Base-by-base conservation (phyloP, 1,139 yeast species). In the Pichia inconspicua region DNA sequence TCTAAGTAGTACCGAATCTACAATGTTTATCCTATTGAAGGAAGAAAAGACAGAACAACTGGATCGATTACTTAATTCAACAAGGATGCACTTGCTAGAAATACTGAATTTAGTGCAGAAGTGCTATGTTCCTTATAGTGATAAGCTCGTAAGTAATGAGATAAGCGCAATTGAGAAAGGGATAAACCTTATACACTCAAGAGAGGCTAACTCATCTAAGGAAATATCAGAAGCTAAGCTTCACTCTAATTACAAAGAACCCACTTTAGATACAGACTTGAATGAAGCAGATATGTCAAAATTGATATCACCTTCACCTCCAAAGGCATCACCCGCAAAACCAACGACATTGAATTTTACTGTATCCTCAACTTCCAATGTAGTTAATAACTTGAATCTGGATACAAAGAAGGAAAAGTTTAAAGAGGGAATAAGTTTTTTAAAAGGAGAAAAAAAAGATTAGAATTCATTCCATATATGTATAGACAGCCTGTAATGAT, bases 121-220 rank as follows among this genome's bases (percentile, higher is more conserved):
- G 19, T 46, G 56, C 3, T 44, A 54, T 7, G 38, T 59, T 10
- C 45, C 44, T 1, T 53, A 54, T 5, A 52, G 61, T 5, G 53
- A 54, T 30, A 49, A 45, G 12, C 61, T 64, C 3, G 48, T 68
- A 12, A 31, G 47, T 9, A 58, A 62, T 48, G 71, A 67, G 48
- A 48, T 65, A 2, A 40, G 48, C 14, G 65, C 69, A 1, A 50
- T 67, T 7, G 41, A 54, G 11, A 49, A 58, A 31, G 68, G 66
- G 5, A 43, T 64, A 35, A 43, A 28, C 2, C 51, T 66, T 46
- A 52, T 62, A 2, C 53, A 50, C 6, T 36, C 47, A 19, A 27
- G 31, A 5, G 36, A 36, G 27, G 27, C 14, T 14, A 30, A 30
- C 4, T 10, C 12, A 12, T 30, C 34, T 27, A 11, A 27, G 11